Evolutionary conservation across 352 stramenopile genomes (phyloP).

Genomic region (Phytopythium montanum): DNA sequence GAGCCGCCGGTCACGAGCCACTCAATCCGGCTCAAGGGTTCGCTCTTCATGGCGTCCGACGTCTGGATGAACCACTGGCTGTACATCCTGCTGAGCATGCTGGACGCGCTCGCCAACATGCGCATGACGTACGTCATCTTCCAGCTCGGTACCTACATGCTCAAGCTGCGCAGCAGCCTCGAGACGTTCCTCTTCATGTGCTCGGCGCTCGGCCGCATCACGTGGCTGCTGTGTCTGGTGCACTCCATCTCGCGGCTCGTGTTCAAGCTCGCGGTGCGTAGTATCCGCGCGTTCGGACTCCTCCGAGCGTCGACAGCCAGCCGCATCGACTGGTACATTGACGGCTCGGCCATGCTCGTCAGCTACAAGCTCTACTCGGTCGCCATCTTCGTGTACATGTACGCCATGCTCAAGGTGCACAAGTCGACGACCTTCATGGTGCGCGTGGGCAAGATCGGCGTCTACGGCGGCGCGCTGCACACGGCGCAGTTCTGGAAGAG

Average conservation of each 20-base stretch:
- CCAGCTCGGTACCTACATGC: slow-evolving; percentile 28
- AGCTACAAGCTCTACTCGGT: slow-evolving; percentile 36
- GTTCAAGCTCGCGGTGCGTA: slow-evolving; percentile 12
- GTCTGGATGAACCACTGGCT: slow-evolving; percentile 47
- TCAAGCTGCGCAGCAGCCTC: slow-evolving; percentile 18
- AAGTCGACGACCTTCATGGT: slow-evolving; percentile 22
- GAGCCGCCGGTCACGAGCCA: not conserved
- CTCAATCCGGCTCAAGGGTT: slow-evolving; percentile 19
- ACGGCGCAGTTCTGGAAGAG: slow-evolving; percentile 24
- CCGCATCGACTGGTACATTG: slow-evolving; percentile 18
- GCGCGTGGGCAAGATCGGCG: slow-evolving; percentile 5
- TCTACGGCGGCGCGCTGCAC: slow-evolving; percentile 20
- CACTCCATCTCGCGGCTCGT: slow-evolving; percentile 16
- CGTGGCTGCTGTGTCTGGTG: slow-evolving; percentile 32
- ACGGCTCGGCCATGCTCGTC: slow-evolving; percentile 16
- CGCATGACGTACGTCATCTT: slow-evolving; percentile 29
- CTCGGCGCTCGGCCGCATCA: slow-evolving; percentile 25
- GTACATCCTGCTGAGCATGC: slow-evolving; percentile 34
- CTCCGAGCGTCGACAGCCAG: not conserved
- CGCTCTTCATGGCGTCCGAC: slow-evolving; percentile 28
- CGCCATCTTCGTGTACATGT: slow-evolving; percentile 16
- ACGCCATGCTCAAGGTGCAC: slow-evolving; percentile 12
- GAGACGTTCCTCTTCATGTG: slow-evolving; percentile 36
- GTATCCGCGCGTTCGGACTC: slow-evolving; percentile 6
- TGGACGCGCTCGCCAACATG: slow-evolving; percentile 27